Conservation (phyloP, 2,329 filamentous ascomycete genomes). For the Colletotrichum shisoi region DNA sequence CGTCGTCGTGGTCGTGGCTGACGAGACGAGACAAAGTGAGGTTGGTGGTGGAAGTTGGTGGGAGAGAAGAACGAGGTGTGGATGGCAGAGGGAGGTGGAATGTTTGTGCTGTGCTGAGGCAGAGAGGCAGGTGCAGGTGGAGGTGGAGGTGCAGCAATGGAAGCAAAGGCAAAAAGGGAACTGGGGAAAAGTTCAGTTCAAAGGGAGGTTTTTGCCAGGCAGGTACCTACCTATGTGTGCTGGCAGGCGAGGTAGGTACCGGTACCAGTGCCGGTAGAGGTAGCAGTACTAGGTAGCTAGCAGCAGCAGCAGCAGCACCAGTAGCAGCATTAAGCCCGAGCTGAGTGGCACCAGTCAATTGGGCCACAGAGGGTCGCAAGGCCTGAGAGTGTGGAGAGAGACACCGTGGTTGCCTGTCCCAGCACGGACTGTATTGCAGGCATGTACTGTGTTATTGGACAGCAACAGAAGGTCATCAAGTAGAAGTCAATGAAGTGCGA, state of each 20-base stretch:
- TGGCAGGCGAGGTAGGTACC: constrained; percentile 1
- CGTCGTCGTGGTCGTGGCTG: constrained; percentile 39
- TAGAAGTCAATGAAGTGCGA: no score
- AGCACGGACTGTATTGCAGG: neutral
- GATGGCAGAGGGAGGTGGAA: constrained; percentile 41
- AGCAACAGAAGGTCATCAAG: neutral
- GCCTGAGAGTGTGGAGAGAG: neutral
- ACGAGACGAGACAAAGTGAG: constrained; percentile 41
- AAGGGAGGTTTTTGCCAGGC: constrained; percentile 37
- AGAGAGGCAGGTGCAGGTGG: constrained; percentile 25
- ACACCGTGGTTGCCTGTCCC: neutral
- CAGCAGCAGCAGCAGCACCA: neutral
- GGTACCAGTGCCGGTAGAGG: neutral
- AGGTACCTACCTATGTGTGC: constrained; percentile 2
- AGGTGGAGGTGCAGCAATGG: constrained; percentile 14
- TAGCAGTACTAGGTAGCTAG: neutral
- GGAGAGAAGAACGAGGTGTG: constrained; percentile 40
- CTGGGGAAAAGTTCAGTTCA: constrained; percentile 39
- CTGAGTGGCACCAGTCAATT: constrained; percentile 10
- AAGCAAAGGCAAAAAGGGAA: constrained; percentile 3
- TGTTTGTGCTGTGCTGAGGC: constrained; percentile 40
- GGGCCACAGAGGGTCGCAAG: constrained; percentile 4
- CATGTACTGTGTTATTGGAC: neutral
- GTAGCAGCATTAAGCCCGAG: neutral
- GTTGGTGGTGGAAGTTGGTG: constrained; percentile 40